Conservation (phyloP, 208 protist species). For the Herpetomonas muscarum region DNA sequence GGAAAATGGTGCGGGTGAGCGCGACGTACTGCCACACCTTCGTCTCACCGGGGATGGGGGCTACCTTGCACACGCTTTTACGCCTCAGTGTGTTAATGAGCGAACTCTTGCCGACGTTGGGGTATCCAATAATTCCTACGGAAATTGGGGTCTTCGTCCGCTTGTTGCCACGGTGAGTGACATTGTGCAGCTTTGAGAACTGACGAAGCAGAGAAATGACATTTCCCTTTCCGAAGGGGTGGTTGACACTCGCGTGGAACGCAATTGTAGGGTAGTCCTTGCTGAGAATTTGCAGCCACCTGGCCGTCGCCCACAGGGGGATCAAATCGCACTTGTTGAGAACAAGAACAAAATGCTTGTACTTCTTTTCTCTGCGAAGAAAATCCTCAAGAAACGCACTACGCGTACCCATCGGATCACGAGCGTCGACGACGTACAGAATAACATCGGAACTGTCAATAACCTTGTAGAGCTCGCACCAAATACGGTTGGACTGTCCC, state of each 20-base stretch:
- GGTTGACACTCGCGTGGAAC: constrained; percentile 99
- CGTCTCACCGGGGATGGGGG: constrained; percentile 99
- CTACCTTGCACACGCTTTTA: constrained; percentile 98
- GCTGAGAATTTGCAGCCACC: constrained; percentile 97
- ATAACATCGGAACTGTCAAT: constrained; percentile 99
- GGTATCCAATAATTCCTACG: constrained; percentile 97
- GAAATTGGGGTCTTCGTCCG: constrained; percentile 87
- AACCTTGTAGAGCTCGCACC: constrained; percentile 99
- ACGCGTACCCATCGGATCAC: constrained; percentile 99
- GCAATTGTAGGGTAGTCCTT: constrained; percentile 99
- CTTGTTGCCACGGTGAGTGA: constrained; percentile 82
- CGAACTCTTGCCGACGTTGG: constrained; percentile 99
- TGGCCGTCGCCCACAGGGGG: constrained; percentile 97
- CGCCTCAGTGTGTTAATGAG: constrained; percentile 99
- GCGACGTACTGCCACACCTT: constrained; percentile 99
- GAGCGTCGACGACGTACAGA: constrained; percentile 96
- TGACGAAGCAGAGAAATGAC: constrained; percentile 99
- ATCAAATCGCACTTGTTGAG: constrained; percentile 99
- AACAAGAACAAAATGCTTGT: constrained; percentile 99
- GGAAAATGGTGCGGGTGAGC: constrained; percentile 97
- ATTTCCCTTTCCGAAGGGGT: constrained; percentile 99
- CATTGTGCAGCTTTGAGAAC: constrained; percentile 91
- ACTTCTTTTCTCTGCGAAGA: constrained; percentile 93
- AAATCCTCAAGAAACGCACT: constrained; percentile 92
- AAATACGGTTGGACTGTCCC: constrained; percentile 99